A percentile compares a stretch with the other conserved stretches of the same genome.
phyloP scores from a whole-genome alignment of 108 stramenopile species.

The Cyclotella cryptica region DNA sequence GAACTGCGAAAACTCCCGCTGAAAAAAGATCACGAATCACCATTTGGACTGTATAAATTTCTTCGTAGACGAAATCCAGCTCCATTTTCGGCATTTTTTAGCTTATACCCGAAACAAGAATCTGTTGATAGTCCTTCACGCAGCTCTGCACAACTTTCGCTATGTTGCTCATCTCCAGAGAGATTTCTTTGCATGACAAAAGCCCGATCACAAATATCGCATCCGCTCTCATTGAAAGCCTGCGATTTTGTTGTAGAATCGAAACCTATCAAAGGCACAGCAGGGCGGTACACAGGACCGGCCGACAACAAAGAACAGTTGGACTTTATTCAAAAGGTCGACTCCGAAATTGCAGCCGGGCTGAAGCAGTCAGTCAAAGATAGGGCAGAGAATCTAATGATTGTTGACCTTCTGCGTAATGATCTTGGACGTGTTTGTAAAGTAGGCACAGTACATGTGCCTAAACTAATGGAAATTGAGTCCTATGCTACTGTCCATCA shows the following conservation, averaged over 20 bases:
- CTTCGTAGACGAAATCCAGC: conserved; percentile 91
- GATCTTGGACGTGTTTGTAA: conserved; percentile 93
- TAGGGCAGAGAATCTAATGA: conserved; percentile 98
- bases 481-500: conserved; percentile 97
- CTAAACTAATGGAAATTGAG: conserved; percentile 94
- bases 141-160: conserved; percentile 57
- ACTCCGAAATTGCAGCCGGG: conserved; percentile 54
- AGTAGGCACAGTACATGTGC: conserved; percentile 90
- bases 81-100: conserved; percentile 89
- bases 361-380: conserved; percentile 79
- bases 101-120: conserved; percentile 34
- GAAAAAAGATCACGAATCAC: conserved; percentile 35
- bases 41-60: conserved; percentile 75
- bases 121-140: neutral
- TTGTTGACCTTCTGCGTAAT: conserved; percentile 96
- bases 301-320: conserved; percentile 44
- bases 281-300: conserved; percentile 59
- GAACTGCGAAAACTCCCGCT: conserved; percentile 11
- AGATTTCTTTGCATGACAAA: conserved; percentile 85
- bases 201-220: neutral
- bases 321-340: conserved; percentile 52
- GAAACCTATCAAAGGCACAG: conserved; percentile 98
- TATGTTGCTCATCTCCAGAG: conserved; percentile 96
- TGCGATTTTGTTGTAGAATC: conserved; percentile 78
- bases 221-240: neutral